Evolutionary conservation across 306 rosid genomes (phyloP).

Genomic region (Prunus kanzakura): DNA sequence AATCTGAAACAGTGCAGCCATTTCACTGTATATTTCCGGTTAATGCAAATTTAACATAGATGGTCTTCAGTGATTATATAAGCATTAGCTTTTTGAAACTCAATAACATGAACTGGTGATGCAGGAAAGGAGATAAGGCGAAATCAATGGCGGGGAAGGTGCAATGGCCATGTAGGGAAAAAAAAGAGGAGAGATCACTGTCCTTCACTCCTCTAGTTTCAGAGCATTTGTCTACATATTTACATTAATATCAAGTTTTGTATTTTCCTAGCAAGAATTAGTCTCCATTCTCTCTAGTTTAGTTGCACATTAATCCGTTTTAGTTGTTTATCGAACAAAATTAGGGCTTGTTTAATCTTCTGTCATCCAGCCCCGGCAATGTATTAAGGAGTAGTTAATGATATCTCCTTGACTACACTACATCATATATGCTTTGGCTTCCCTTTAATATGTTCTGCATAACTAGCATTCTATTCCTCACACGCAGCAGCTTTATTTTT

Average conservation of each 20-base stretch:
- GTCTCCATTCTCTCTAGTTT: conserved; percentile 12
- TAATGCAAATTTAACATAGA: too few species aligned
- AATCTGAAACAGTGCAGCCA: not conserved
- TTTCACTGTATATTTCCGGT: not conserved
- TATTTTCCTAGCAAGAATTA: conserved; percentile 23
- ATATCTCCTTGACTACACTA: conserved; percentile 10
- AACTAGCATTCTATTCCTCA: not conserved
- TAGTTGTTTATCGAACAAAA: conserved; percentile 18
- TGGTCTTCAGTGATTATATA: too few species aligned
- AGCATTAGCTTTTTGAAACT: not conserved
- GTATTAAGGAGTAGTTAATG: conserved; percentile 22
- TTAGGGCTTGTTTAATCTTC: conserved; percentile 20
- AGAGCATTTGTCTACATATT: conserved; percentile 3
- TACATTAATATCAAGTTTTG: conserved; percentile 10
- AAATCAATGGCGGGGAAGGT: conserved; percentile 49
- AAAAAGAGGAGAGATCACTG: conserved; percentile 5
- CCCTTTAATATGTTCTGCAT: not conserved
- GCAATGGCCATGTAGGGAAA: conserved; percentile 31
- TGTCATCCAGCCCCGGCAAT: conserved; percentile 19
- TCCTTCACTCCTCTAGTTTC: conserved; percentile 18
- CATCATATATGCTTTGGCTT: not conserved
- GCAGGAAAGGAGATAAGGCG: conserved; percentile 67
- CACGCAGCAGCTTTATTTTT: not conserved
- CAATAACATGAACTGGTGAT: conserved; percentile 14
- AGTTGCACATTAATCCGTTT: conserved; percentile 16